Conservation (phyloP, 805 yeast species). For the Candida xiaguanensis region DNA sequence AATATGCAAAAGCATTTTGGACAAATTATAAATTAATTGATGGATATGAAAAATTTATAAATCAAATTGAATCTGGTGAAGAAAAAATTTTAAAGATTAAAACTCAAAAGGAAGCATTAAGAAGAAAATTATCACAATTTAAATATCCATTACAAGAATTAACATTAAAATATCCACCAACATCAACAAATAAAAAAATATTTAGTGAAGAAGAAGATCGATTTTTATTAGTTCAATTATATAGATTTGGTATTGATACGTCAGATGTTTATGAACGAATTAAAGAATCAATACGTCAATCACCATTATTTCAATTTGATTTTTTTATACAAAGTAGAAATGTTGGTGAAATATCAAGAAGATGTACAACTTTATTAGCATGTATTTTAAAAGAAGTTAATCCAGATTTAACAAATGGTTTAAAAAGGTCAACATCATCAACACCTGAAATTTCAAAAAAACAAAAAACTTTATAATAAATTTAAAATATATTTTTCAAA, state of each 20-base stretch:
- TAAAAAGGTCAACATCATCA: slow-evolving; percentile 13
- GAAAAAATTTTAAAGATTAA: slow-evolving; percentile 64
- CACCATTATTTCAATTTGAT: slow-evolving; percentile 81
- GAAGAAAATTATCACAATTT: slow-evolving; percentile 69
- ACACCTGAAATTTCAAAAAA: slow-evolving; percentile 12
- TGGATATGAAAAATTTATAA: slow-evolving; percentile 79
- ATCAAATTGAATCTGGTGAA: slow-evolving; percentile 85
- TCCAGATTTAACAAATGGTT: slow-evolving; percentile 15
- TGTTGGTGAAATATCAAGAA: slow-evolving; percentile 71
- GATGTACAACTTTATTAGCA: slow-evolving; percentile 75
- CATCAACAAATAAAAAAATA: slow-evolving; percentile 55
- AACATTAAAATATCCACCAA: slow-evolving; percentile 66
- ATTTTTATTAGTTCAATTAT: slow-evolving; percentile 74
- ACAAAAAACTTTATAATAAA: slow-evolving; percentile 14
- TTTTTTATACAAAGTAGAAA: slow-evolving; percentile 82
- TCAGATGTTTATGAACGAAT: slow-evolving; percentile 77
- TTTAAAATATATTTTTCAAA: slow-evolving; percentile 36
- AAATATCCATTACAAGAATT: slow-evolving; percentile 78
- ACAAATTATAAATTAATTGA: slow-evolving; percentile 71
- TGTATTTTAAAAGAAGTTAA: slow-evolving; percentile 65
- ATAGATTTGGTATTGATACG: slow-evolving; percentile 75
- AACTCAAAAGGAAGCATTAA: slow-evolving; percentile 74
- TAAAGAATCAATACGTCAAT: slow-evolving; percentile 66
- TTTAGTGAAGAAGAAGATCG: slow-evolving; percentile 90
- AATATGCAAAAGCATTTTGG: slow-evolving; percentile 84